Conservation (phyloP, 352 stramenopile genomes). For the Phytophthora cajani region DNA sequence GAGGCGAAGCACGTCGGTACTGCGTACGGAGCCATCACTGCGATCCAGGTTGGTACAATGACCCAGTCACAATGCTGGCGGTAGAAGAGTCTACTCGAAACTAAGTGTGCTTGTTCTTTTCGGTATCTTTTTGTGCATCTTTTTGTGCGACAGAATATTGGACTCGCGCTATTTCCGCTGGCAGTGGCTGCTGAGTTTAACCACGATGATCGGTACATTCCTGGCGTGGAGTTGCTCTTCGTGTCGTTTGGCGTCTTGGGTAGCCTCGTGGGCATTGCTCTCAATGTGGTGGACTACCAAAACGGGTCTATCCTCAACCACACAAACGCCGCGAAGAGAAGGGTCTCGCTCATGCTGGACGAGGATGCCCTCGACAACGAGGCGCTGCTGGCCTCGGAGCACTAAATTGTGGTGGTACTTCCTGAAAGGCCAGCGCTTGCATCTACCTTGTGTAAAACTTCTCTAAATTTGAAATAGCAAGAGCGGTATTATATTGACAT, state of each 20-base stretch:
- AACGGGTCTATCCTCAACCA: constrained; percentile 82
- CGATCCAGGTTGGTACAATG: constrained; percentile 77
- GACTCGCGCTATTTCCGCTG: constrained; percentile 79
- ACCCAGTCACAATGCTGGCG: neutral
- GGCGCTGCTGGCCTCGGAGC: constrained; percentile 62
- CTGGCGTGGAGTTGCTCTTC: constrained; percentile 83
- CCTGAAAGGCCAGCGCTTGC: neutral
- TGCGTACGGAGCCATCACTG: constrained; percentile 93
- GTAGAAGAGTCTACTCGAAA: constrained; percentile 2
- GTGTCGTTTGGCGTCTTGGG: constrained; percentile 79
- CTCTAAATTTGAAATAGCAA: neutral
- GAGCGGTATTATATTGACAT: constrained; percentile 7
- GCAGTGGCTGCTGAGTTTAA: constrained; percentile 81
- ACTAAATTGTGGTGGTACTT: constrained; percentile 30
- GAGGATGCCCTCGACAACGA: constrained; percentile 66
- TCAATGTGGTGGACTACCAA: constrained; percentile 83
- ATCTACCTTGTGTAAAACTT: neutral
- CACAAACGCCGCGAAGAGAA: constrained; percentile 48
- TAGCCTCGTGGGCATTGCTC: constrained; percentile 68
- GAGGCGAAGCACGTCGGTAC: constrained; percentile 88
- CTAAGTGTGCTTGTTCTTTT: constrained; percentile 6
- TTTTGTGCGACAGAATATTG: constrained; percentile 69
- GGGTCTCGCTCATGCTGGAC: constrained; percentile 55
- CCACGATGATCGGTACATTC: constrained; percentile 76
- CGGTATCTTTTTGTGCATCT: constrained; percentile 13